Base-by-base conservation (phyloP, 2,329 filamentous ascomycete species). In the Harringtonia aguacate region DNA sequence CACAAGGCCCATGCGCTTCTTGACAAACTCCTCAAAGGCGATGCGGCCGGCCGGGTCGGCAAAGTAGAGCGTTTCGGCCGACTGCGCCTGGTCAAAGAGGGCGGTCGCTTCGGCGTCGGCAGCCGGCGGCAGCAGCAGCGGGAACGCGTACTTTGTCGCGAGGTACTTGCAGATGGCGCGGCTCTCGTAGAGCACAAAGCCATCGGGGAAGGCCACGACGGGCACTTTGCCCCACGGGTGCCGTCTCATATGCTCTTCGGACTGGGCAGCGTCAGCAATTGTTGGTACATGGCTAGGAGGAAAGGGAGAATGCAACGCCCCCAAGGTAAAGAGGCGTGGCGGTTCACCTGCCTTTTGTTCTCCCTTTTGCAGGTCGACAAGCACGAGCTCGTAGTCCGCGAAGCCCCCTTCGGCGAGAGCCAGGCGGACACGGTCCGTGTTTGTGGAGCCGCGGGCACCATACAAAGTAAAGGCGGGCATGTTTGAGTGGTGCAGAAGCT, bases 151-250 rank as follows among this genome's bases (percentile, higher is more conserved):
- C 50, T 66, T 68, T 28, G 22, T 61, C 12, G 65, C 55, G 46
- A 71, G 61, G 53, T 68, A 67, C 54, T 64, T 65, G 63, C 62
- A 67, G 52, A 71, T 70, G 41, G 63, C 61, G 30, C 66, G 67
- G 52, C 64, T 68, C 53, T 70, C 67, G 51, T 67, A 66, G 44
- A 71, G 60, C 40, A 58, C 66, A 53, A 69, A 68, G 1, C 63
- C 63, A 4, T 61, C 56, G 13, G 63, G 51, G 48, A 61, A 65
- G 39, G 53, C 55, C 36, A 69, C 47, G n/a, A 51, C 55, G 33
- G 65, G 64, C 27, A 67, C 51, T 55, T 66, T 67, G 20, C 63
- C 64, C 59, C 61, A 66, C 3, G 64, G 65, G 51, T 68, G 61
- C 46, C 61, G 64, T 45, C 56, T 52, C 51, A 58, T 47, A 50